A percentile compares a stretch with the other conserved stretches of the same genome.
phyloP scores from a whole-genome alignment of 192 early-diverging fungal species.

The Coemansia sp. region DNA sequence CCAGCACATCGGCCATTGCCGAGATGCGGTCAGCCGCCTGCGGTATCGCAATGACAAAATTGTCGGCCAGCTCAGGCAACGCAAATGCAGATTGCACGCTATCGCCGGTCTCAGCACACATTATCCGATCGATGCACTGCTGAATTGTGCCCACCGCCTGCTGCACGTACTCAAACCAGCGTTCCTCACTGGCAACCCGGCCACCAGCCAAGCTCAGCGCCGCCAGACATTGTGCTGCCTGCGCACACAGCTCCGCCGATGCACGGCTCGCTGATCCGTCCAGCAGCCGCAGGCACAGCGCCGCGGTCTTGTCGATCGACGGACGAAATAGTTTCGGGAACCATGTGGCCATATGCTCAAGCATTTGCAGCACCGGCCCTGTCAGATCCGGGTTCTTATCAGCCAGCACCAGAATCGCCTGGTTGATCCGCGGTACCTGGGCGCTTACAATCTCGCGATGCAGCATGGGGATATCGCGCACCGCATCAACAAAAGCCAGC shows the following conservation, averaged over 20 bases:
- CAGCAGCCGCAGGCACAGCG: conserved; percentile 32
- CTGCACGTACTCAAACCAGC: conserved; percentile 39
- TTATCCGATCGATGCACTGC: conserved; percentile 37
- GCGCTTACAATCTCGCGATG: conserved; percentile 38
- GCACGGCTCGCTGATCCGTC: conserved; percentile 6
- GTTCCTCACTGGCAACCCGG: conserved; percentile 36
- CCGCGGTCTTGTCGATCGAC: conserved; percentile 37
- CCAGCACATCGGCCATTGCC: conserved; percentile 27
- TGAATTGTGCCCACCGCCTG: conserved; percentile 34
- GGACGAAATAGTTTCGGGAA: conserved; percentile 48
- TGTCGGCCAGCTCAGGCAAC: conserved; percentile 17
- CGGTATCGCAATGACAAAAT: conserved; percentile 38
- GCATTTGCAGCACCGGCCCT: conserved; percentile 15
- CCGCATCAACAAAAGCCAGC: conserved; percentile 36
- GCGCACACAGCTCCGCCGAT: neutral
- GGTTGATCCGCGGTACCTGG: conserved; percentile 47
- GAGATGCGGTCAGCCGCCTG: conserved; percentile 42
- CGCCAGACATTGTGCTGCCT: conserved; percentile 23
- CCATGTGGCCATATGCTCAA: conserved; percentile 38
- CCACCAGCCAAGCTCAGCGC: conserved; percentile 31
- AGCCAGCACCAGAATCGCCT: conserved; percentile 27
- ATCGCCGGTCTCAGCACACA: conserved; percentile 11
- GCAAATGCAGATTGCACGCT: conserved; percentile 2
- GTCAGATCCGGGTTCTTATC: conserved; percentile 39
- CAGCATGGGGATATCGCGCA: conserved; percentile 39